phyloP scores from a whole-genome alignment of 2,329 filamentous ascomycete genomes.

The Thermomyces lanuginosus region DNA sequence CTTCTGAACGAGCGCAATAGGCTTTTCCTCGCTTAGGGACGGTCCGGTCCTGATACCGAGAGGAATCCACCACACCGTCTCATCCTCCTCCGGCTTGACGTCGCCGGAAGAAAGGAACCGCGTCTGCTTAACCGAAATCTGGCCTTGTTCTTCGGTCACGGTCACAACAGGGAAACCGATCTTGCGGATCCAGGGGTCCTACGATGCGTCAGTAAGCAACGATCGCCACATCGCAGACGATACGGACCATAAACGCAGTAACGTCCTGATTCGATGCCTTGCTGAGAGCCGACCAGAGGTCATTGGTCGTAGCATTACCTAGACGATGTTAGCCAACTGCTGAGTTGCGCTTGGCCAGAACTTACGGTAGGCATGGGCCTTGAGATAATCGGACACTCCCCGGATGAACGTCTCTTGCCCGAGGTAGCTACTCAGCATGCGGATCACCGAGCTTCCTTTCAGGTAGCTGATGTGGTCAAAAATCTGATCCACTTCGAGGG shows the following conservation, averaged over 20 bases:
- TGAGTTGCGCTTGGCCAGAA: not conserved
- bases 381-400: conserved; percentile 79
- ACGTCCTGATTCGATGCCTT: conserved; percentile 80
- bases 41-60: conserved; percentile 66
- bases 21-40: conserved; percentile 44
- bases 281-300: conserved; percentile 77
- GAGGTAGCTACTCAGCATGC: conserved; percentile 86
- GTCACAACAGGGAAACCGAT: conserved; percentile 89
- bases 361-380: conserved; percentile 65
- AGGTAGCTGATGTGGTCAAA: conserved; percentile 95
- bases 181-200: conserved; percentile 79
- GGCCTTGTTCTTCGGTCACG: conserved; percentile 64
- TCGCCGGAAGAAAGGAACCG: conserved; percentile 88
- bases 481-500: conserved; percentile 91
- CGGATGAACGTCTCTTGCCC: conserved; percentile 76
- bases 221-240: not conserved
- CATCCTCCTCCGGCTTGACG: conserved; percentile 75
- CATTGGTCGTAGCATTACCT: conserved; percentile 71
- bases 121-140: conserved; percentile 68
- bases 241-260: conserved; percentile 56
- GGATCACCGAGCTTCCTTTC: conserved; percentile 89
- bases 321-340: conserved; percentile 1
- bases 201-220: conserved; percentile 6
- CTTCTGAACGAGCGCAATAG: conserved; percentile 56
- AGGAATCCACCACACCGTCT: conserved; percentile 91